Base-by-base conservation (phyloP, 768 basidiomycete genomes). In the Hericium erinaceus region DNA sequence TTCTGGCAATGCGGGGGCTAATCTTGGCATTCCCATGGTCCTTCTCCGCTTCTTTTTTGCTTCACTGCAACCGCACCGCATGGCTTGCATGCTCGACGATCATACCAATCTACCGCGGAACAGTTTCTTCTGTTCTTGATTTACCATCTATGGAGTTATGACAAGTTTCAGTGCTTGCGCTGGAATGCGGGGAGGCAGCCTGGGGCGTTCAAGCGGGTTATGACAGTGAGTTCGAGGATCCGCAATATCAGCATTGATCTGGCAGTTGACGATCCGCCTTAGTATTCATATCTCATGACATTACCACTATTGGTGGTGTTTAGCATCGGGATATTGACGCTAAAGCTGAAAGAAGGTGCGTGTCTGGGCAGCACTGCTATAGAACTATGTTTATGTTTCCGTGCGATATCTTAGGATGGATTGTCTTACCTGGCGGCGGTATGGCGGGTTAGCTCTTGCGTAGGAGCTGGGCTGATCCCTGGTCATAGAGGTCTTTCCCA, bases 131-230 rank as follows among this genome's bases (percentile, higher is more conserved):
- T 72, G 48, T 88, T 89, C 68, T 77, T 90, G 56, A 64, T 87
- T 50, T 74, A 80, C 63, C 89, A 92, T 68, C 77, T 92, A n/a
- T 92, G 87, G 86, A 75, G 73, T 60, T 92, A 90, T 65, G 89
- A 92, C 72, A 77, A 72, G 58, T 87, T 90, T 70, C 77, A 82
- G 60, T 90, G 89, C 69, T 70, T 90, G 49, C 78, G 74, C 69
- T 90, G 88, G 87, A 77, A 82, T 66, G 77, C 83, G 13, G 87
- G 87, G 38, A 77, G 87, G 54, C 87, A 88, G 67, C 87, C 85
- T 57, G 90, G 90, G 57, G 83, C 89, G 12, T 92, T 92, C 79
- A 91, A 87, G 72, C 79, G 91, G 53, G 78, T 92, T 66, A 92
- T 92, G 90, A 92, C 87, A n/a, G 87, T 90, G 66, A 66, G 83